phyloP scores from a whole-genome alignment of 176 grass and related monocot species.

The Themeda triandra region DNA sequence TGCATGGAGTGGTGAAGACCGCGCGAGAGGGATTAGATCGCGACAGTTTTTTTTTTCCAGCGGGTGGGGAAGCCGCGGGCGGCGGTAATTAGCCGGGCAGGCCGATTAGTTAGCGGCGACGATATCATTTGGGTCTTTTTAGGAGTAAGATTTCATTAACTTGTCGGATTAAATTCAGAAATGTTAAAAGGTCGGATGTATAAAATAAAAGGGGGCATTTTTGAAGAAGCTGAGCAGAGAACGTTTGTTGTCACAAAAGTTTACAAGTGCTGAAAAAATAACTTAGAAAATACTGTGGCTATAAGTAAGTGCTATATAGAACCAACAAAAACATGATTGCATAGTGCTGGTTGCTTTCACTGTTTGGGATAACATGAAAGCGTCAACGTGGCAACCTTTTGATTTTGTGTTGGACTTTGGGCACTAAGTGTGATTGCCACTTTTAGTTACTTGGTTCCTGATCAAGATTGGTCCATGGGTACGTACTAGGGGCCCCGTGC shows the following conservation, averaged over 20 bases:
- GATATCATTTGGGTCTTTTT: too few relatives aligned
- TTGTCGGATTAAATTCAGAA: background rate
- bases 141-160: too few relatives aligned
- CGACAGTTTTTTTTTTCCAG: too few relatives aligned
- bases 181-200: background rate
- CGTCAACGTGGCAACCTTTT: conserved; percentile 17
- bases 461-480: background rate
- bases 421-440: background rate
- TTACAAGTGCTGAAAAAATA: background rate
- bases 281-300: background rate
- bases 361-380: conserved; percentile 13
- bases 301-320: background rate
- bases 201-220: background rate
- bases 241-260: too few relatives aligned
- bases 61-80: too few relatives aligned
- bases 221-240: background rate
- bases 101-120: too few relatives aligned
- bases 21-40: too few relatives aligned
- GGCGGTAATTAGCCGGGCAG: too few relatives aligned
- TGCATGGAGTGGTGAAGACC: too few relatives aligned
- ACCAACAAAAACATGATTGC: background rate
- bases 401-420: conserved; percentile 1
- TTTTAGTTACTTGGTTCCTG: conserved; percentile 5
- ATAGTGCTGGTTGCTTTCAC: conserved; percentile 24
- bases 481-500: background rate